Conservation (phyloP, 495 filamentous ascomycete genomes). For the Cairneyella variabilis region DNA sequence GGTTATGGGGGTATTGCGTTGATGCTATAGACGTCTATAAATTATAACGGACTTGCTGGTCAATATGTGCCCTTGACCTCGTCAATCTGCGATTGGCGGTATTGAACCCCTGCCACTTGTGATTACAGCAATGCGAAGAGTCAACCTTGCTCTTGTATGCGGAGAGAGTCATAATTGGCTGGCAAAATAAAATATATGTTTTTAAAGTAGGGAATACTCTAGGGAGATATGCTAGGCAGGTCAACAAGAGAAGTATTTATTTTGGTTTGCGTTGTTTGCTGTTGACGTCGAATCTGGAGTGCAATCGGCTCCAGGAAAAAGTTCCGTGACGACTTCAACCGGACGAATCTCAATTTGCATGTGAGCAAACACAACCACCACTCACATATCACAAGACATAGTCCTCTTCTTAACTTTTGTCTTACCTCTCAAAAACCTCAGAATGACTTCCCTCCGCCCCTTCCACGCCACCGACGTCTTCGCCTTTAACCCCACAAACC, state of each 20-base stretch:
- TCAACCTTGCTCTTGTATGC: background rate
- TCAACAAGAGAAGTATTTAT: too few species aligned
- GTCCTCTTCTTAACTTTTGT: background rate
- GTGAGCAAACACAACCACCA: background rate
- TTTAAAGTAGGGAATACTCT: too few species aligned
- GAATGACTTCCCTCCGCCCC: conserved; percentile 66
- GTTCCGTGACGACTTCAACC: too few species aligned
- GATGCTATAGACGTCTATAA: conserved; percentile 20
- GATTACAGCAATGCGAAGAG: conserved; percentile 18
- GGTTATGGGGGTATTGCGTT: conserved; percentile 15
- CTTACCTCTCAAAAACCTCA: conserved; percentile 5
- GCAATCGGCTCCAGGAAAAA: too few species aligned
- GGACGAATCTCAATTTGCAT: too few species aligned
- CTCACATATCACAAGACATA: too few species aligned
- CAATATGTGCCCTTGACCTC: conserved; percentile 14
- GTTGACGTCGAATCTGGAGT: too few species aligned
- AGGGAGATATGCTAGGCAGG: too few species aligned
- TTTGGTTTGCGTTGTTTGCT: too few species aligned
- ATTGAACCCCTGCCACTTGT: conserved; percentile 12
- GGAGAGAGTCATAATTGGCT: background rate
- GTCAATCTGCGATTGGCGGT: conserved; percentile 23
- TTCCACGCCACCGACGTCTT: conserved; percentile 72
- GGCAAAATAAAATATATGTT: too few species aligned
- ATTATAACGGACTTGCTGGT: conserved; percentile 14
- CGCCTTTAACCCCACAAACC: conserved; percentile 77